phyloP scores from a whole-genome alignment of 495 filamentous ascomycete species.

The Hypomontagnella submonticulosa region DNA sequence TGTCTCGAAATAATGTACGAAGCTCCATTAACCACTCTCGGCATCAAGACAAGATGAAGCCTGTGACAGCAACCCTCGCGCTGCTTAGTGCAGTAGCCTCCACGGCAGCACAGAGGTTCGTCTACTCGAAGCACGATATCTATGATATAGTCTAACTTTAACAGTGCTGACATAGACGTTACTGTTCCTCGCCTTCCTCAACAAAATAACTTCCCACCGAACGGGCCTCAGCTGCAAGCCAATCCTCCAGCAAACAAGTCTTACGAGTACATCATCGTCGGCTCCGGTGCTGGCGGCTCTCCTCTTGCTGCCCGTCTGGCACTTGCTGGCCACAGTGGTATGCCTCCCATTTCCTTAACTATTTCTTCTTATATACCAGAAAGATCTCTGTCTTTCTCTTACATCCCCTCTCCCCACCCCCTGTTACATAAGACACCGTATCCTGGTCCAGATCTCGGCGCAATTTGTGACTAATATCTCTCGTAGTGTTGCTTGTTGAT shows the following conservation, averaged over 20 bases:
- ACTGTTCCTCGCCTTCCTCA: constrained; percentile 23
- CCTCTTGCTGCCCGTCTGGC: constrained; percentile 70
- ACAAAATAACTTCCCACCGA: constrained; percentile 33
- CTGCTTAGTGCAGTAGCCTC: constrained; percentile 11
- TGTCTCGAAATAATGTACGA: background rate
- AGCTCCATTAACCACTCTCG: background rate
- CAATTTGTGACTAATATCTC: background rate
- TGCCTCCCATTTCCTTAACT: background rate
- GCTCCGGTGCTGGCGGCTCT: constrained; percentile 71
- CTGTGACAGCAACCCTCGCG: constrained; percentile 7
- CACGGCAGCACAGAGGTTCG: constrained; percentile 11
- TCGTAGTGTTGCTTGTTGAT: constrained; percentile 40
- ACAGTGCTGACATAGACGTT: constrained; percentile 24
- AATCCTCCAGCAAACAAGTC: constrained; percentile 25
- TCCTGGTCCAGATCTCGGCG: too few species aligned
- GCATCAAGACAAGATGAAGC: constrained; percentile 27
- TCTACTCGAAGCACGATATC: background rate
- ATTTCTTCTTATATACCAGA: background rate
- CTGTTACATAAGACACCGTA: too few species aligned
- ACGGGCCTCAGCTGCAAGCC: constrained; percentile 26
- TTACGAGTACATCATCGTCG: constrained; percentile 74
- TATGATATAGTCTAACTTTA: constrained; percentile 4
- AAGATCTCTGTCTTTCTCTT: background rate
- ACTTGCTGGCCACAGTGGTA: constrained; percentile 63
- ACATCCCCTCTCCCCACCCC: background rate